Conservation (phyloP, 2,329 filamentous ascomycete genomes). For the Piedraia hortae region DNA sequence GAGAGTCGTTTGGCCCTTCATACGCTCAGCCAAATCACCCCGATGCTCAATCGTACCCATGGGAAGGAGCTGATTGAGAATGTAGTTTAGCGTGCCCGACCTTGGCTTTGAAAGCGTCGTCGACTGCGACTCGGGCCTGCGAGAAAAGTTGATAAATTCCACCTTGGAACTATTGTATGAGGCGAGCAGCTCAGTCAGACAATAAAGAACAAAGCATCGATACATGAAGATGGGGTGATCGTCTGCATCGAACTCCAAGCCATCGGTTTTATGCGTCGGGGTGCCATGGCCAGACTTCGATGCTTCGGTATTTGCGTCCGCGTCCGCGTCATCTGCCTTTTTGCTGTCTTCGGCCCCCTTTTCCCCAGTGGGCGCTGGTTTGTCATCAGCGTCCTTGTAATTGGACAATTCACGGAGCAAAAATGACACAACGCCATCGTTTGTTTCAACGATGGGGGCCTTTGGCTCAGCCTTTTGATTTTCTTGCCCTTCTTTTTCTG, state of each 20-base stretch:
- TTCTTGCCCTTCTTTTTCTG: conserved; percentile 19
- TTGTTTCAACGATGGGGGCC: conserved; percentile 63
- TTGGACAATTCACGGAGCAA: conserved; percentile 74
- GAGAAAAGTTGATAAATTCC: conserved; percentile 97
- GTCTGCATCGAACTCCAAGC: conserved; percentile 61
- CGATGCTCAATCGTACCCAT: conserved; percentile 38
- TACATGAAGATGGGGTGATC: conserved; percentile 94
- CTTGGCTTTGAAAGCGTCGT: conserved; percentile 83
- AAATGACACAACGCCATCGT: conserved; percentile 87
- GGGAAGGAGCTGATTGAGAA: conserved; percentile 53
- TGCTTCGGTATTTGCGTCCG: conserved; percentile 4
- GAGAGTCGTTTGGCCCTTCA: conserved; percentile 56
- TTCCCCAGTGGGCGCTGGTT: conserved; percentile 23
- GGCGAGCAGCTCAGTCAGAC: conserved; percentile 64
- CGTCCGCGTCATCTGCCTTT: conserved; percentile 24
- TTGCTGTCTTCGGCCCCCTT: conserved; percentile 12
- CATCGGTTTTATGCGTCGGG: conserved; percentile 26
- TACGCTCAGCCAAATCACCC: conserved; percentile 54
- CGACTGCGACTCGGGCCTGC: conserved; percentile 58
- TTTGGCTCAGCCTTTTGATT: conserved; percentile 44
- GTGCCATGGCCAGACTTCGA: conserved; percentile 6
- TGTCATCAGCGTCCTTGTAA: conserved; percentile 80
- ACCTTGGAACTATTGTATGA: conserved; percentile 90
- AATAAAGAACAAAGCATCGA: conserved; percentile 79
- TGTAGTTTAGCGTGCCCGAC: conserved; percentile 75